These are phyloP conservation scores for Fraxinus platypoda DNA, from an alignment of 305 asterid species.

Conservation along the genomic window DNA sequence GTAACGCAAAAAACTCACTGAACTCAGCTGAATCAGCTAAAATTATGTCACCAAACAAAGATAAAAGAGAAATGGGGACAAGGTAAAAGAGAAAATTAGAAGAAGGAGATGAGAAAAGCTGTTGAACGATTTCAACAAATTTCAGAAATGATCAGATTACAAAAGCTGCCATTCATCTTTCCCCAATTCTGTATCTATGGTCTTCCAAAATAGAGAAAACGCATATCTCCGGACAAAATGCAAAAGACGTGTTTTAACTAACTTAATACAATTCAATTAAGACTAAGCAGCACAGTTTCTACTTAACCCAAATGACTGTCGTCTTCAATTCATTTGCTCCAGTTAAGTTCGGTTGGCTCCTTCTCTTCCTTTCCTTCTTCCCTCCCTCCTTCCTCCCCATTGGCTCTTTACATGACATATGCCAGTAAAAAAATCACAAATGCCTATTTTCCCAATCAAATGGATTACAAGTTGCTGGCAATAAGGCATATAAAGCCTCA, in stretches of 20 bases:
- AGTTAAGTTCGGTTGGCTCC: neutral
- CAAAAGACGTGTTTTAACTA: neutral
- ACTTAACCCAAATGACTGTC: neutral
- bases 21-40: neutral
- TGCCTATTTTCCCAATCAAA: slow-evolving; percentile 26
- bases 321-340: neutral
- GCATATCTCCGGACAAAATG: neutral
- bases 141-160: neutral
- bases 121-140: neutral
- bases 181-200: neutral
- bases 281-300: neutral
- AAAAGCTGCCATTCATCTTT: neutral
- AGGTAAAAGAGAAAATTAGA: neutral
- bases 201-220: neutral
- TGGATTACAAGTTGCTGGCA: slow-evolving; percentile 17
- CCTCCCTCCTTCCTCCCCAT: neutral
- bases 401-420: neutral
- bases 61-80: neutral
- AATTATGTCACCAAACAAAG: neutral
- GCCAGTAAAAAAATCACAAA: slow-evolving; percentile 11
- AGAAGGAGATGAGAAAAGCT: neutral
- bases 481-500: slow-evolving; percentile 12
- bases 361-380: neutral
- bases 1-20: neutral
- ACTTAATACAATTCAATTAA: neutral